phyloP scores from a whole-genome alignment of 1,139 yeast genomes.

The Diutina catenulata region DNA sequence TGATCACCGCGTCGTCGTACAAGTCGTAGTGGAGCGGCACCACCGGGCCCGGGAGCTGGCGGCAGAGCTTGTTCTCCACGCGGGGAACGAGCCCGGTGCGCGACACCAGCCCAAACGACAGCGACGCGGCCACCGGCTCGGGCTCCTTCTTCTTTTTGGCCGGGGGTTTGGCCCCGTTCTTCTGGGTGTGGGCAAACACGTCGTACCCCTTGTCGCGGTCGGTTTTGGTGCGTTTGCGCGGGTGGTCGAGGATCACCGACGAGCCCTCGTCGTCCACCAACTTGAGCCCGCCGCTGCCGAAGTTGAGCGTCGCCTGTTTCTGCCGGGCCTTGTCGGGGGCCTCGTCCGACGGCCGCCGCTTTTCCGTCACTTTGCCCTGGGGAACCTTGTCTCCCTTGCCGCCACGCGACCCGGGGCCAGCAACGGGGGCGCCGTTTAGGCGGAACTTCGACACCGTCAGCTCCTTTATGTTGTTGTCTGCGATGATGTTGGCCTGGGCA shows the following conservation, averaged over 20 bases:
- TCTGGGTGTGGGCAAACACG: neutral
- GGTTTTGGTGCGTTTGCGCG: neutral
- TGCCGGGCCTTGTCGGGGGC: neutral
- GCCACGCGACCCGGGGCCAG: slow-evolving; percentile 36
- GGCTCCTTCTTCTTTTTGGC: neutral
- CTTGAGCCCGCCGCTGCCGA: neutral
- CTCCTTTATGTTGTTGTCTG: slow-evolving; percentile 11
- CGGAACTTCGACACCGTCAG: slow-evolving; percentile 26
- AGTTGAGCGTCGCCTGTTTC: neutral
- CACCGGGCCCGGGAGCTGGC: slow-evolving; percentile 31
- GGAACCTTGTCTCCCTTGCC: slow-evolving; percentile 13
- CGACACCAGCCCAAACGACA: neutral
- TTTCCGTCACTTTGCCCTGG: neutral
- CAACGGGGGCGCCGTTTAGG: slow-evolving; percentile 25
- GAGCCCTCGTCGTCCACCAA: neutral
- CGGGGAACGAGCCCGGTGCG: neutral
- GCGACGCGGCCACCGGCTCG: neutral
- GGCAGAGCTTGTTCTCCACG: slow-evolving; percentile 16
- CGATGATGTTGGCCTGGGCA: neutral
- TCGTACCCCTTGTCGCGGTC: neutral
- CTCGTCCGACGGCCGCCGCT: neutral
- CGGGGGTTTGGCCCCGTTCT: neutral
- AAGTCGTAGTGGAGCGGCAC: slow-evolving; percentile 24
- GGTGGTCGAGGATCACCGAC: neutral
- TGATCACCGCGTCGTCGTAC: slow-evolving; percentile 26